A percentile compares a stretch with the other conserved stretches of the same genome.
phyloP scores from a whole-genome alignment of 176 grass and related monocot genomes.

The Aegilops longissima region DNA sequence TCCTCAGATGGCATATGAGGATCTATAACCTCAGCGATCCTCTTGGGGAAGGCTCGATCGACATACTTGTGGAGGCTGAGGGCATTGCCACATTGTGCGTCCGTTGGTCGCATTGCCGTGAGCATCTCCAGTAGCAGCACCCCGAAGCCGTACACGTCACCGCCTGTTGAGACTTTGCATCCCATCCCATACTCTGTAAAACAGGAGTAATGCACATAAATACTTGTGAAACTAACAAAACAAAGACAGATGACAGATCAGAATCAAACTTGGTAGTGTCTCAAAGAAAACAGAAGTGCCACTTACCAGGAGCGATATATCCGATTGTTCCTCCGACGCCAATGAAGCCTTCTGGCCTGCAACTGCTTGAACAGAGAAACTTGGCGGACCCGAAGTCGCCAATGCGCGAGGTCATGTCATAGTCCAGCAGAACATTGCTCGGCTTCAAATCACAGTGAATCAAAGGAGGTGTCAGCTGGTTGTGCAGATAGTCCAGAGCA shows the following conservation, averaged over 20 bases:
- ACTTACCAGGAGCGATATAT: conserved; percentile 41
- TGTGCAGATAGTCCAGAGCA: conserved; percentile 36
- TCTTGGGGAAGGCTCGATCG: neutral
- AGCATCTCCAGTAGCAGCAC: conserved; percentile 36
- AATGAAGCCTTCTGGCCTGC: neutral
- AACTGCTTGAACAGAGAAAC: neutral
- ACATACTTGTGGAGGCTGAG: conserved; percentile 9
- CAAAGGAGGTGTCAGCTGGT: conserved; percentile 33
- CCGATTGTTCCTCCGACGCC: conserved; percentile 18
- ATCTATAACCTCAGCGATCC: conserved; percentile 31
- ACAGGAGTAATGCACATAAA: neutral
- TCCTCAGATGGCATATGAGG: conserved; percentile 16
- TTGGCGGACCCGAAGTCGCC: conserved; percentile 39
- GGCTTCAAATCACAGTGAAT: conserved; percentile 38
- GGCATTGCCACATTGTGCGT: neutral
- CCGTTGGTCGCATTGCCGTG: neutral
- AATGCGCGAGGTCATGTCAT: conserved; percentile 31
- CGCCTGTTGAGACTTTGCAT: neutral
- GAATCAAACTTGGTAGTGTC: neutral
- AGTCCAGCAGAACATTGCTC: conserved; percentile 34
- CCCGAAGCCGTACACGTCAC: conserved; percentile 13
- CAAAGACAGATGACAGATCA: neutral
- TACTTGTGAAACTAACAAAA: neutral
- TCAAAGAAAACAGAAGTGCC: neutral
- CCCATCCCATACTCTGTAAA: conserved; percentile 31